phyloP scores from a whole-genome alignment of 179 eudicot genomes.

The Heliamphora pulchella region DNA sequence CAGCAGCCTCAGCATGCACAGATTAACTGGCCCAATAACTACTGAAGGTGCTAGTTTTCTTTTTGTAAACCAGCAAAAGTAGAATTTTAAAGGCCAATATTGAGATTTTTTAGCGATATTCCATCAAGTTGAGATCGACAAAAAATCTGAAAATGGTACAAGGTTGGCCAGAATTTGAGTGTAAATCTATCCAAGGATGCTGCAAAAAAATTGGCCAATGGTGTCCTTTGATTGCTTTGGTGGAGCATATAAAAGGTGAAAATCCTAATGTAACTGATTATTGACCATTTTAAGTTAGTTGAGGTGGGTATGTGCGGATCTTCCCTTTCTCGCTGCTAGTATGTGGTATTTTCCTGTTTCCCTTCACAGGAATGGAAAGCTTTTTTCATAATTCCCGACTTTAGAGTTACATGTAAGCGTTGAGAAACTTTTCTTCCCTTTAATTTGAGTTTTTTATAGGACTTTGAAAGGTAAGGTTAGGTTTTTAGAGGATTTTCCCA shows the following conservation, averaged over 20 bases:
- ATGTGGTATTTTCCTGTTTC: slow-evolving; percentile 11
- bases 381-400: neutral
- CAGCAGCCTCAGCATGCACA: slow-evolving; percentile 76
- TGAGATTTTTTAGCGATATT: slow-evolving; percentile 13
- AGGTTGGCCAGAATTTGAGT: slow-evolving; percentile 18
- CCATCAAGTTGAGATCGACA: slow-evolving; percentile 19
- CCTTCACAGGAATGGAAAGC: neutral
- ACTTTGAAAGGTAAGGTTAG: slow-evolving; percentile 13
- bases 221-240: slow-evolving; percentile 13
- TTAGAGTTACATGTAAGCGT: slow-evolving; percentile 16
- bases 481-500: slow-evolving; percentile 6
- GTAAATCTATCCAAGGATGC: slow-evolving; percentile 19
- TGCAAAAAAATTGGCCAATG: slow-evolving; percentile 11
- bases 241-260: slow-evolving; percentile 10
- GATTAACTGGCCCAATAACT: slow-evolving; percentile 68
- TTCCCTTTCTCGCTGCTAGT: slow-evolving; percentile 17
- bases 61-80: slow-evolving; percentile 12
- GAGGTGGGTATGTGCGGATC: slow-evolving; percentile 17
- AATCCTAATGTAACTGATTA: slow-evolving; percentile 16
- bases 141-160: slow-evolving; percentile 8
- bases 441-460: neutral
- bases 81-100: slow-evolving; percentile 12
- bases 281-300: slow-evolving; percentile 18
- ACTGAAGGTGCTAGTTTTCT: slow-evolving; percentile 27
- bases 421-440: neutral